Evolutionary conservation across 257 asterid genomes (phyloP).

Genomic region (Solanum ossicruentum): DNA sequence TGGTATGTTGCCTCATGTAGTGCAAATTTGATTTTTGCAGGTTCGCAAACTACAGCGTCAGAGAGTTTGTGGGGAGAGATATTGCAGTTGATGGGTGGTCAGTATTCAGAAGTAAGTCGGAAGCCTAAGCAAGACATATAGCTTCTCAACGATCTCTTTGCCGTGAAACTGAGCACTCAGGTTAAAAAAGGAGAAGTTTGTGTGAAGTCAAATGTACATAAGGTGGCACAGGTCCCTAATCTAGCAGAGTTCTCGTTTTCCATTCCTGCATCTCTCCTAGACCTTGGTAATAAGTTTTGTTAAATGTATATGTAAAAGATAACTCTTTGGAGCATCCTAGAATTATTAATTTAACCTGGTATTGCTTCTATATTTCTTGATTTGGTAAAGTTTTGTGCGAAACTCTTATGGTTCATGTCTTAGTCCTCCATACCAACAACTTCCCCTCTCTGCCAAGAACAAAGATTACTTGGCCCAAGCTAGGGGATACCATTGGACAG

Average conservation of each 20-base stretch:
- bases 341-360: neutral
- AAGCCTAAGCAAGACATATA: conserved; percentile 83
- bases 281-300: neutral
- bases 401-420: neutral
- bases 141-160: neutral
- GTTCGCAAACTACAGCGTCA: conserved; percentile 33
- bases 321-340: neutral
- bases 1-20: conserved; percentile 95
- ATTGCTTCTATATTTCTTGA: neutral
- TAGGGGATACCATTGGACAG: no score
- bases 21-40: conserved; percentile 48
- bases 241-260: neutral
- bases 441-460: neutral
- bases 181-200: neutral
- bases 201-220: conserved; percentile 5
- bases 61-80: conserved; percentile 83
- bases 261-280: neutral
- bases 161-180: neutral
- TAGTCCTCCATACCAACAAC: neutral
- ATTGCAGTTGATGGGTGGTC: conserved; percentile 93
- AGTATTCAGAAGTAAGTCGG: conserved; percentile 84
- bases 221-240: neutral
- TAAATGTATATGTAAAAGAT: neutral
- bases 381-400: neutral
- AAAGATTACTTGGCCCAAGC: neutral